These are phyloP conservation scores for Cymbidium sinense DNA, from an alignment of 106 monocot species.

Conservation along the genomic window DNA sequence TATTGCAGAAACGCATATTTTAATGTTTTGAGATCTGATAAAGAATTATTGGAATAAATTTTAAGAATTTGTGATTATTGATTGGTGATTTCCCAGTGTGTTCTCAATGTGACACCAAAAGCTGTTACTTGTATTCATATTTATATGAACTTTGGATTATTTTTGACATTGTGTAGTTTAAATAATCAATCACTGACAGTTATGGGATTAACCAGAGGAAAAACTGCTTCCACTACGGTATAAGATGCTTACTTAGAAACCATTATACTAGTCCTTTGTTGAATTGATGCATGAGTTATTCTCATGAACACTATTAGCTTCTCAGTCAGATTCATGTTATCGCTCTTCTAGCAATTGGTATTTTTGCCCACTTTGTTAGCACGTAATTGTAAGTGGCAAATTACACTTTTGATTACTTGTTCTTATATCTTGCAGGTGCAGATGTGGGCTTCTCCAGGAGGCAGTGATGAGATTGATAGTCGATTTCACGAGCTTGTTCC, in stretches of 20 bases:
- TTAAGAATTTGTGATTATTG: neutral
- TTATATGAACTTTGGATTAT: neutral
- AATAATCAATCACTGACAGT: neutral
- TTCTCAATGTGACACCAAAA: neutral
- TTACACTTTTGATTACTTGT: constrained; percentile 1
- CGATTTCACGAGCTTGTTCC: constrained; percentile 79
- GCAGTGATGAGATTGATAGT: constrained; percentile 47
- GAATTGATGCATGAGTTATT: neutral
- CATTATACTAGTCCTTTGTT: neutral
- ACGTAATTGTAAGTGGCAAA: neutral
- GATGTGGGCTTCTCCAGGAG: constrained; percentile 53
- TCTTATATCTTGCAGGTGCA: constrained; percentile 31
- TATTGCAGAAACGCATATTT: neutral
- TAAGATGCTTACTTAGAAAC: neutral
- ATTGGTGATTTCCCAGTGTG: neutral
- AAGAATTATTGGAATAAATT: neutral
- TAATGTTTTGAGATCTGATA: neutral
- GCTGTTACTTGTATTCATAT: neutral
- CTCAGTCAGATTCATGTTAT: neutral
- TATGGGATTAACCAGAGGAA: neutral
- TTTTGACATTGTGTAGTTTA: neutral
- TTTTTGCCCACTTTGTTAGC: neutral
- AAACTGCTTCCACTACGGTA: neutral
- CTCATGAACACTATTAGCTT: neutral
- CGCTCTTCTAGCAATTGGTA: neutral